These are phyloP conservation scores for Debaryomyces subglobosus DNA, from an alignment of 1,139 yeast species.

Conservation along the genomic window DNA sequence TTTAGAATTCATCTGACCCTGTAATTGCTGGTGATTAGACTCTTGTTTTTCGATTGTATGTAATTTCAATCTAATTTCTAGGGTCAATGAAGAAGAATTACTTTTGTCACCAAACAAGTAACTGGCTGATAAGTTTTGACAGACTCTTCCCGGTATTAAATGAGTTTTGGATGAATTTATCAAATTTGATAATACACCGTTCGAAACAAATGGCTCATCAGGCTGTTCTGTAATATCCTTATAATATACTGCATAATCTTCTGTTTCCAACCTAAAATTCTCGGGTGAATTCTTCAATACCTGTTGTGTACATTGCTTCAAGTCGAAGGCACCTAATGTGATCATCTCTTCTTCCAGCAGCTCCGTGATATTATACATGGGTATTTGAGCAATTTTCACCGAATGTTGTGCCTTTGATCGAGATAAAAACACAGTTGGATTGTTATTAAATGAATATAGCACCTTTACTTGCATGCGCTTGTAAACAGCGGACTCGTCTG, in stretches of 20 bases:
- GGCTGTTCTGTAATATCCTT: conserved; percentile 72
- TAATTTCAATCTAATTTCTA: conserved; percentile 66
- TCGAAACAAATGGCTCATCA: conserved; percentile 77
- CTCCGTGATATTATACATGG: conserved; percentile 31
- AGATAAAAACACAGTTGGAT: conserved; percentile 58
- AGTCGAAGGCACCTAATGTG: conserved; percentile 59
- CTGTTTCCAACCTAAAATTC: conserved; percentile 47
- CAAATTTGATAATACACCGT: conserved; percentile 60
- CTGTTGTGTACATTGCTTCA: conserved; percentile 54
- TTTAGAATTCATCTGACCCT: conserved; percentile 14
- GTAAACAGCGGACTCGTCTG: conserved; percentile 27
- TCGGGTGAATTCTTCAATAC: conserved; percentile 60
- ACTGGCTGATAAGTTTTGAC: conserved; percentile 65
- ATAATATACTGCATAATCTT: conserved; percentile 71
- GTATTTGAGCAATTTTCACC: conserved; percentile 51
- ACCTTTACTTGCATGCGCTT: conserved; percentile 57
- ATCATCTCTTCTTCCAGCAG: conserved; percentile 37
- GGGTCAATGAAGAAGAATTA: conserved; percentile 52
- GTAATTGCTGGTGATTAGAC: conserved; percentile 10
- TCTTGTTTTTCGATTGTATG: conserved; percentile 40
- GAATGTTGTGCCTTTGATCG: conserved; percentile 49
- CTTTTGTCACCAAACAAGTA: conserved; percentile 48
- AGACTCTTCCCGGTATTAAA: conserved; percentile 69
- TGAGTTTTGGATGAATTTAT: conserved; percentile 30
- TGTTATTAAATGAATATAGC: conserved; percentile 62